Conservation (phyloP, 192 early-diverging fungal genomes). For the Irineochytrium annulatum region DNA sequence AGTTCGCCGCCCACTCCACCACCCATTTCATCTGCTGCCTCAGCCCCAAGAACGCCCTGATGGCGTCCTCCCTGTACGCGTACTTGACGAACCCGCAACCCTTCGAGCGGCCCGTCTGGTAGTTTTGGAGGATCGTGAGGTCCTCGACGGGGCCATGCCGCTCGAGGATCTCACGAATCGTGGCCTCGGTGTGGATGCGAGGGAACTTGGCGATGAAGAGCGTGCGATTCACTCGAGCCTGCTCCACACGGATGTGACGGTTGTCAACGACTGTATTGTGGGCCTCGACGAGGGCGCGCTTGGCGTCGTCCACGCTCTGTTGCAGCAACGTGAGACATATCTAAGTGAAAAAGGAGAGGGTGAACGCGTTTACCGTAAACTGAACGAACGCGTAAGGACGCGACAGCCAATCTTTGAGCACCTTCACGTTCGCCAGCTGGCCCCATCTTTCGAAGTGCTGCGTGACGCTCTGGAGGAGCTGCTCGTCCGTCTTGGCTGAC, state of each 20-base stretch:
- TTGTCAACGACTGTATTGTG: constrained; percentile 64
- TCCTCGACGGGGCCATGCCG: constrained; percentile 64
- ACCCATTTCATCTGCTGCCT: constrained; percentile 39
- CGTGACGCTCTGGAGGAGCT: constrained; percentile 53
- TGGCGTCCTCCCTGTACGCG: constrained; percentile 67
- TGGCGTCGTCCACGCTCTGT: constrained; percentile 52
- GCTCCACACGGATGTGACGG: constrained; percentile 70
- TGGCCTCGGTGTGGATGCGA: constrained; percentile 20
- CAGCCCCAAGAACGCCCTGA: constrained; percentile 55
- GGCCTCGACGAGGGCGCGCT: constrained; percentile 56
- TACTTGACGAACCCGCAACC: constrained; percentile 70
- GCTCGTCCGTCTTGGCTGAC: constrained; percentile 43
- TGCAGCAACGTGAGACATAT: no score
- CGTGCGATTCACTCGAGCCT: constrained; percentile 72
- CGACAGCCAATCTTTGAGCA: constrained; percentile 66
- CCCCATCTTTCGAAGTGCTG: constrained; percentile 66
- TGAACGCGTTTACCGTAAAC: constrained; percentile 46
- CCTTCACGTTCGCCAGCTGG: constrained; percentile 60
- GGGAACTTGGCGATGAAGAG: constrained; percentile 53
- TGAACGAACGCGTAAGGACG: constrained; percentile 79
- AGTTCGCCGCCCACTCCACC: constrained; percentile 58
- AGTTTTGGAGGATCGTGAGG: constrained; percentile 47
- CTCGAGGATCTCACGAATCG: constrained; percentile 39
- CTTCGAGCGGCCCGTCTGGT: constrained; percentile 32
- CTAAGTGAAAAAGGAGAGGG: neutral